Base-by-base conservation (phyloP, 2,329 filamentous ascomycete species). In the Aspergillus sp. region DNA sequence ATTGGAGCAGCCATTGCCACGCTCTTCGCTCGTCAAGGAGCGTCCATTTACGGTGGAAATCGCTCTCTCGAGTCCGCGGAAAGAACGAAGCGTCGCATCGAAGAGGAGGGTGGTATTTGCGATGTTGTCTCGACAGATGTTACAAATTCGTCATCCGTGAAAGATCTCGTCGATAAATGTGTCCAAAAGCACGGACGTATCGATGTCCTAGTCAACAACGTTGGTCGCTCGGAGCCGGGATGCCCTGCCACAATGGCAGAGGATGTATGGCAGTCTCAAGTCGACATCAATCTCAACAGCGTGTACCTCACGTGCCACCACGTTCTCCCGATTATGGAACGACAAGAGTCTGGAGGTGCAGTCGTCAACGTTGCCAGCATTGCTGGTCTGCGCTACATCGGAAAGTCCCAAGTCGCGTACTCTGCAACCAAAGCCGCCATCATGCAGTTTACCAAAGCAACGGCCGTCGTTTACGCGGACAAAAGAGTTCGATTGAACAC, bases 171-270 rank as follows among this genome's bases (percentile, higher is more conserved):
- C 3, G 72, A 78, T 30, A 70, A 72, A 0, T 81, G 78, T 41
- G 56, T 80, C 15, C 58, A 66, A 0, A 74, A 73, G 35, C 73
- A 81, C 50, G 78, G 78, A 7, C 71, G 76, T 5, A 76, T 83
- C 46, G 81, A 84, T 52, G 77, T 84, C 19, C 64, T 84, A 0
- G 60, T 84, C 13, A 82, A 81, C 53, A 83, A 83, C 45, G 80
- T 83, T 3, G 81, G 81, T 2, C 73, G 73, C 45, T 78, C 74
- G 0, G 78, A 82, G 49, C 73, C 72, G 0, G 78, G 78, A 0
- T 69, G 70, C 25, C 74, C 78, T 0, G 77, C 71, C 0, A 63
- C 60, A 0, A 74, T 81, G 68, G 41, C 48, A 0, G 77, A 81
- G 46, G 67, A 70, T 1, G 55, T 68, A 0, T 82, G 78, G 78